Conservation (phyloP, 2,329 filamentous ascomycete species). For the Dothideomycetes sp. region DNA sequence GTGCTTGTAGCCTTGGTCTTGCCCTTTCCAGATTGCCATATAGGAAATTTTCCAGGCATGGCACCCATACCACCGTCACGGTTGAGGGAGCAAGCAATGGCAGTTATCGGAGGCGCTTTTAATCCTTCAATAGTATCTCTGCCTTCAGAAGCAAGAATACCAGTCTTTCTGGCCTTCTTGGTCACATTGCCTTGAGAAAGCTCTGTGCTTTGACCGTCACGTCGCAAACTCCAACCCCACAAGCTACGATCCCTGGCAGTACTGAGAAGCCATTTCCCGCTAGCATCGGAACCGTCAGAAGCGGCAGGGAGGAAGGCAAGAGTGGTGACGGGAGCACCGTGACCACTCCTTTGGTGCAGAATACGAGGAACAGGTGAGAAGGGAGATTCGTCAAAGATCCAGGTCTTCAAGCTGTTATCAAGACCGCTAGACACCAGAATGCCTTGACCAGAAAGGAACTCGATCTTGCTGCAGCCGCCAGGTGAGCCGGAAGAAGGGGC, state of each 20-base stretch:
- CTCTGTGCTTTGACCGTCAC: slow-evolving; percentile 88
- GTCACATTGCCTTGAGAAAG: slow-evolving; percentile 83
- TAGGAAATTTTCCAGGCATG: slow-evolving; percentile 63
- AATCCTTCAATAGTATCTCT: slow-evolving; percentile 47
- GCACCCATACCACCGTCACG: slow-evolving; percentile 90
- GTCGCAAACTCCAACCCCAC: slow-evolving; percentile 92
- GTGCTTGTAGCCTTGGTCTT: slow-evolving; percentile 56
- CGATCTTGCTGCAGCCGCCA: slow-evolving; percentile 75
- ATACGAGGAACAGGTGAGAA: slow-evolving; percentile 81
- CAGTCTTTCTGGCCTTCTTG: slow-evolving; percentile 80
- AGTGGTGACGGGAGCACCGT: slow-evolving; percentile 75
- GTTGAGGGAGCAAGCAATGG: slow-evolving; percentile 84
- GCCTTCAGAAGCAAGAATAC: slow-evolving; percentile 45
- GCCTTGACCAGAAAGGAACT: slow-evolving; percentile 83
- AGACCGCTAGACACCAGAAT: slow-evolving; percentile 82
- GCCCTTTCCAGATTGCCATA: slow-evolving; percentile 68
- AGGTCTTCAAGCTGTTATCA: slow-evolving; percentile 89
- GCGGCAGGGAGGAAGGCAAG: slow-evolving; percentile 79
- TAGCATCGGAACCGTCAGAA: slow-evolving; percentile 79
- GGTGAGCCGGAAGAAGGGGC: slow-evolving; percentile 61
- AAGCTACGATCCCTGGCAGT: slow-evolving; percentile 82
- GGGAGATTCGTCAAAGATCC: slow-evolving; percentile 90
- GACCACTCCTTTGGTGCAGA: slow-evolving; percentile 77
- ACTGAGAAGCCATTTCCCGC: slow-evolving; percentile 90
- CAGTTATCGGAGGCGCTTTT: slow-evolving; percentile 86